Evolutionary conservation across 345 rosid genomes (phyloP).

Genomic region (Euclidium syriacum): DNA sequence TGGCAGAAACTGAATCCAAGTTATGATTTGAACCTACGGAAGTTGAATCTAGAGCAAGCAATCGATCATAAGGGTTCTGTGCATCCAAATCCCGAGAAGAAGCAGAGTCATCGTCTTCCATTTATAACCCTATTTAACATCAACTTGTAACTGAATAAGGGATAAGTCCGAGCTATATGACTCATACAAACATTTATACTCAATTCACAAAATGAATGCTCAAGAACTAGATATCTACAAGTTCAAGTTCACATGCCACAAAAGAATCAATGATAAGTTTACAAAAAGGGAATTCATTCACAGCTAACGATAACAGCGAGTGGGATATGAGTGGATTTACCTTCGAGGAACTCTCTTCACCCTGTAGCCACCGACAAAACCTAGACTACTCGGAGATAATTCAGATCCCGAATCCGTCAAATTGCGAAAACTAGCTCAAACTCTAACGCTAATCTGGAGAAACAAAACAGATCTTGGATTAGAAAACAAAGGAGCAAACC

Average conservation of each 20-base stretch:
- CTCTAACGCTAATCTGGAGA: conserved; percentile 15
- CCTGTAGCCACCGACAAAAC: conserved; percentile 4
- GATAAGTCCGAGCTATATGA: too few relatives aligned
- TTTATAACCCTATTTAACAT: conserved; percentile 22
- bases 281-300: not conserved
- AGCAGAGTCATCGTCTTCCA: conserved; percentile 33
- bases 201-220: conserved; percentile 15
- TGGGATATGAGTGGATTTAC: not conserved
- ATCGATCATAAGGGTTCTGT: conserved; percentile 29
- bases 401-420: conserved; percentile 14
- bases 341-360: conserved; percentile 6
- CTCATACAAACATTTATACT: too few relatives aligned
- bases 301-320: not conserved
- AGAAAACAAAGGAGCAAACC: conserved; percentile 8
- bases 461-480: conserved; percentile 21
- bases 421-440: conserved; percentile 1
- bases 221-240: conserved; percentile 5
- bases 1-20: conserved; percentile 76
- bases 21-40: conserved; percentile 32
- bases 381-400: not conserved
- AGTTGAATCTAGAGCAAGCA: conserved; percentile 38
- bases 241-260: not conserved
- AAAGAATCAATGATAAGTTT: not conserved
- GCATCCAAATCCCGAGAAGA: conserved; percentile 34
- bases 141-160: conserved; percentile 13